phyloP scores from a whole-genome alignment of 805 yeast genomes.

The Metschnikowia bowlesiae region DNA sequence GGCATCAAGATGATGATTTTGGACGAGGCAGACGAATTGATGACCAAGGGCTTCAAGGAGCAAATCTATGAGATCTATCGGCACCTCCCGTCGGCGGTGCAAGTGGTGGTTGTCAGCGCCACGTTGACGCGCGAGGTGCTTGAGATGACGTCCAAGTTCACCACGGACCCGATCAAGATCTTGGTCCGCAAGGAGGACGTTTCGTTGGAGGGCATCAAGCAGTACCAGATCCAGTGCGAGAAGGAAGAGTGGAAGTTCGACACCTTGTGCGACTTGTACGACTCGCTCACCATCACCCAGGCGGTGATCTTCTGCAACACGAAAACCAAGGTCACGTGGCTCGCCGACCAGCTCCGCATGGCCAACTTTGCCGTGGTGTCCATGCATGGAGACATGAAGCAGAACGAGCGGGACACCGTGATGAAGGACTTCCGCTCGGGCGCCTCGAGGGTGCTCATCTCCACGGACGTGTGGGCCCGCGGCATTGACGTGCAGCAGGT shows the following conservation, averaged over 20 bases:
- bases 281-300: constrained; percentile 91
- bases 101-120: constrained; percentile 92
- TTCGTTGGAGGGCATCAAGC: constrained; percentile 91
- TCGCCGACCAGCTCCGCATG: constrained; percentile 71
- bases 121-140: constrained; percentile 89
- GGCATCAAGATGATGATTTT: constrained; percentile 81
- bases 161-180: constrained; percentile 89
- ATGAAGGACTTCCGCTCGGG: constrained; percentile 97
- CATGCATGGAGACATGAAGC: constrained; percentile 97
- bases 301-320: constrained; percentile 98
- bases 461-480: constrained; percentile 97
- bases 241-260: constrained; percentile 93
- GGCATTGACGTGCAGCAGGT: constrained; percentile 99
- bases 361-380: constrained; percentile 89
- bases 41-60: constrained; percentile 90
- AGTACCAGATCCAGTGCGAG: constrained; percentile 85
- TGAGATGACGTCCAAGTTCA: constrained; percentile 87
- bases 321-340: constrained; percentile 89
- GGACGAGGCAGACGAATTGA: constrained; percentile 96
- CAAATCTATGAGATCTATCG: constrained; percentile 92
- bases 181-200: constrained; percentile 92
- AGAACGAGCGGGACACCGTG: constrained; percentile 87
- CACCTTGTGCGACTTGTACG: constrained; percentile 90
- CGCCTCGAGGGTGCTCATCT: constrained; percentile 84
- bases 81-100: constrained; percentile 76